Percentiles rank a stretch among this genome's conserved stretches.
Conservation (phyloP, 2,329 filamentous ascomycete species). For the Leptoxyphium fumago region DNA sequence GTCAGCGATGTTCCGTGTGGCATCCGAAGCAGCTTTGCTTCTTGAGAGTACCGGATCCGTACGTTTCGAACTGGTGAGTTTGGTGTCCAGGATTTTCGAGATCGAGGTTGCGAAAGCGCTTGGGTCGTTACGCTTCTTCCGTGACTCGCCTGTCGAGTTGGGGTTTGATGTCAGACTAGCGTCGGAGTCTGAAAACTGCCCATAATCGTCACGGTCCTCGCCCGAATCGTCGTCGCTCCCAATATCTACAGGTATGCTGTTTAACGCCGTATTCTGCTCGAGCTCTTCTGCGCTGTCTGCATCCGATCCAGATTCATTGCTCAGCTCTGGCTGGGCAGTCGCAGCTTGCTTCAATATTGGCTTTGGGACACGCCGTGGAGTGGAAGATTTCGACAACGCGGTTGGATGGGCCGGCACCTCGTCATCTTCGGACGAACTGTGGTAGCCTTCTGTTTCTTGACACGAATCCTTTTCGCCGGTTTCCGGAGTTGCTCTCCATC, state of each 20-base stretch:
- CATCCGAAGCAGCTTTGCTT: slow-evolving; percentile 57
- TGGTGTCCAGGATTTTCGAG: slow-evolving; percentile 80
- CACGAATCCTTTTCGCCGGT: slow-evolving; percentile 38
- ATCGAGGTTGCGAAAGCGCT: slow-evolving; percentile 83
- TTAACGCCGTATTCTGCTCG: slow-evolving; percentile 18
- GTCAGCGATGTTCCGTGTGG: slow-evolving; percentile 59
- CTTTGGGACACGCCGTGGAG: slow-evolving; percentile 5
- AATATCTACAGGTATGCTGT: slow-evolving; percentile 2
- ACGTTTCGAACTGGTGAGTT: slow-evolving; percentile 67
- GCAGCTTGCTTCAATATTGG: slow-evolving; percentile 8
- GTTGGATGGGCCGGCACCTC: slow-evolving; percentile 15
- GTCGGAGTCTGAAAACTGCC: slow-evolving; percentile 11
- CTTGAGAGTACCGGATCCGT: slow-evolving; percentile 84
- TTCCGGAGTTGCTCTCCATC: slow-evolving; percentile 44
- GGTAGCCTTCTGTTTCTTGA: slow-evolving; percentile 49
- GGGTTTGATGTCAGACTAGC: slow-evolving; percentile 25
- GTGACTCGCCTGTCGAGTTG: slow-evolving; percentile 26
- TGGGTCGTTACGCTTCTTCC: slow-evolving; percentile 83
- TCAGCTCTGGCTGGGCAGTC: slow-evolving; percentile 6
- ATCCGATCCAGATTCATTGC: slow-evolving; percentile 6
- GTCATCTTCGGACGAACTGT: slow-evolving; percentile 47
- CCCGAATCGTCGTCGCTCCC: slow-evolving; percentile 23
- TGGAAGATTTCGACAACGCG: neutral
- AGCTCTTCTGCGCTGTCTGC: slow-evolving; percentile 29
- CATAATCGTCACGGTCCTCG: slow-evolving; percentile 15